Percentiles rank a stretch among this genome's conserved stretches.
Conservation (phyloP, 768 basidiomycete genomes). For the Leucosporidium scottii region DNA sequence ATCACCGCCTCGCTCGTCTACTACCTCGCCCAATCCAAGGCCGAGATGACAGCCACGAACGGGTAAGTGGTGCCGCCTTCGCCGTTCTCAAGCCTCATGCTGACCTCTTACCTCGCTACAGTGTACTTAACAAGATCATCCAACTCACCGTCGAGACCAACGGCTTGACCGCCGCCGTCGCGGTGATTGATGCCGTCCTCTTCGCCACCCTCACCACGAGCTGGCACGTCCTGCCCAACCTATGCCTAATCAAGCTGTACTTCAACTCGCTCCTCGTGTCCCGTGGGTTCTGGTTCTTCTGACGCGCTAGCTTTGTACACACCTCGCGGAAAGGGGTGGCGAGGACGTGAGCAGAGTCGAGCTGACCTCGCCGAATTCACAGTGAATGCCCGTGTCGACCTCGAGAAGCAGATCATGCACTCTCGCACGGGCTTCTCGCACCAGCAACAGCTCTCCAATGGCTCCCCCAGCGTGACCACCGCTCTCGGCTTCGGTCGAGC, state of each 20-base stretch:
- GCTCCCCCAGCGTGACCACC: too few relatives aligned
- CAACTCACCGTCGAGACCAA: slow-evolving; percentile 13
- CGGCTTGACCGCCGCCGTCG: slow-evolving; percentile 7
- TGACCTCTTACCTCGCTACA: background rate
- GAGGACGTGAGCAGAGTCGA: too few relatives aligned
- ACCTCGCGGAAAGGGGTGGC: too few relatives aligned
- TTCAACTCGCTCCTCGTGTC: slow-evolving; percentile 45
- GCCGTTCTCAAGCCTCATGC: background rate
- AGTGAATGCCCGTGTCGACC: slow-evolving; percentile 4
- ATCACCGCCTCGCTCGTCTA: slow-evolving; percentile 17
- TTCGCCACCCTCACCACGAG: background rate
- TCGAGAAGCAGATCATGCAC: background rate
- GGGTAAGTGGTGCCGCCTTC: background rate
- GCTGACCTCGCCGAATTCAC: too few relatives aligned
- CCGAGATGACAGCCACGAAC: slow-evolving; percentile 7
- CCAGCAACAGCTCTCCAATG: background rate
- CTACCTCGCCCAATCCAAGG: slow-evolving; percentile 10
- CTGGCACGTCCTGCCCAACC: slow-evolving; percentile 22
- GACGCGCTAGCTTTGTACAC: background rate
- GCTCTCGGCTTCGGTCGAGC: too few relatives aligned
- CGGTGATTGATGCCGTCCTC: slow-evolving; percentile 20
- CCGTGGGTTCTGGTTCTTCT: slow-evolving; percentile 22
- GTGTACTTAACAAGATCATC: slow-evolving; percentile 12
- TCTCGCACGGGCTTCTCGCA: background rate
- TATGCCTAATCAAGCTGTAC: slow-evolving; percentile 44